Evolutionary conservation across 129 eudicot genomes (phyloP), one percentile per base, ranked within the genome.

Genomic region (Artemisia tridentata): DNA sequence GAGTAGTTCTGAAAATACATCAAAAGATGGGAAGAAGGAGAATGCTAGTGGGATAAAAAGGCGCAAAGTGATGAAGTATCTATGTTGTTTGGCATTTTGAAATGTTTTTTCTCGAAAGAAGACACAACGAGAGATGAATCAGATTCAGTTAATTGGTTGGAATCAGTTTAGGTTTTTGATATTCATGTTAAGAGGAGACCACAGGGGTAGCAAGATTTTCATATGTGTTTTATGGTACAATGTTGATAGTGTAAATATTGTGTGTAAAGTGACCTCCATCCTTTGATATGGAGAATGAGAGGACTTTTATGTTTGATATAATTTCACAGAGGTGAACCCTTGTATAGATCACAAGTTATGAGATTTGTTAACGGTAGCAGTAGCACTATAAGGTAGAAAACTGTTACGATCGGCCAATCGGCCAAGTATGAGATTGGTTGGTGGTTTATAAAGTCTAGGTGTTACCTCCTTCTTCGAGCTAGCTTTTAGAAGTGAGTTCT

Each of bases 1-100:
- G n/a, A 68, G 50, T 54, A 46, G 65, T 61, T 21, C 56, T 17
- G 63, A 69, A 60, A 66, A n/a, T 8, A 13, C 12, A 21, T 54
- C 71, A 2, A 65, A 48, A 31, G 83, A 51, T 38, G 68, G 78
- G 72, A 73, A 52, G 65, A 79, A 72, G 77, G 78, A 52, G 41
- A 21, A 49, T 68, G 65, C n/a, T 17, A 57, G 78, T 47, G 63
- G 68, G 59, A 68, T 63, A 54, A 89, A 84, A 69, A 73, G 56
- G 79, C 79, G 74, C 21, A 78, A 77, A 63, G 64, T 70, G 68
- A 84, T 81, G 47, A 79, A 74, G 18, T 86, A 72, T 67, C 50
- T 86, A 43, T 86, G 96, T 73, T 82, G 80, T 69, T 29, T 78
- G 31, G 53, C 74, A 48, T 81, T 76, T 80, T 85, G 79, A 68